These are phyloP conservation scores for Fusarium poae DNA, from an alignment of 2,329 filamentous ascomycete species.

Conservation along the genomic window DNA sequence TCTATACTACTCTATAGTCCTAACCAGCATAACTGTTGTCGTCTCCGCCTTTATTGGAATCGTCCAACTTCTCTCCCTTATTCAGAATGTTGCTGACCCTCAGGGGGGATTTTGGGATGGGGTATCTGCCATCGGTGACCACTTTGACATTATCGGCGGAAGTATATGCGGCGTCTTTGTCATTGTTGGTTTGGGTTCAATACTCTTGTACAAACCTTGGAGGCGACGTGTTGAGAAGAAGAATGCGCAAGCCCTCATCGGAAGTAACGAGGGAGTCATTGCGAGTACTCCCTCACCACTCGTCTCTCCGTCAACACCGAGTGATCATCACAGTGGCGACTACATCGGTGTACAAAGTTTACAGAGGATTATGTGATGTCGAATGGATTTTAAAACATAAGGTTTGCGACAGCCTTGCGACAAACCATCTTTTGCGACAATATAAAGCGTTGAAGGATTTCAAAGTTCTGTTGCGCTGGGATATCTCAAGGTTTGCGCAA, in stretches of 20 bases:
- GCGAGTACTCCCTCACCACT: neutral
- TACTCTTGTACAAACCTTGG: conserved; percentile 86
- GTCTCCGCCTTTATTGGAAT: conserved; percentile 89
- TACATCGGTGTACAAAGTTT: neutral
- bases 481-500: too few relatives aligned
- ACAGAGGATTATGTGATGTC: neutral
- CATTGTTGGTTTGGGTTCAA: conserved; percentile 78
- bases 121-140: conserved; percentile 78
- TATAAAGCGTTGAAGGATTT: too few relatives aligned
- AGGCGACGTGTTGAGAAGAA: conserved; percentile 61
- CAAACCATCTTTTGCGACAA: too few relatives aligned
- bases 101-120: conserved; percentile 90
- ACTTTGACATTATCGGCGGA: conserved; percentile 89
- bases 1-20: conserved; percentile 90
- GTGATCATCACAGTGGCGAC: neutral
- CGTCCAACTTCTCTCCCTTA: conserved; percentile 84
- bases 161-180: conserved; percentile 88
- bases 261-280: neutral
- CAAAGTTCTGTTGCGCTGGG: too few relatives aligned
- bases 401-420: neutral
- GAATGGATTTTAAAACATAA: neutral
- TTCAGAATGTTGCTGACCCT: conserved; percentile 80
- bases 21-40: conserved; percentile 85
- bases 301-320: neutral
- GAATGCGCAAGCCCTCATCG: conserved; percentile 15